Evolutionary conservation across 2,329 filamentous ascomycete species (phyloP), one percentile per base, ranked within the genome.

Genomic region (Tothia fuscella): DNA sequence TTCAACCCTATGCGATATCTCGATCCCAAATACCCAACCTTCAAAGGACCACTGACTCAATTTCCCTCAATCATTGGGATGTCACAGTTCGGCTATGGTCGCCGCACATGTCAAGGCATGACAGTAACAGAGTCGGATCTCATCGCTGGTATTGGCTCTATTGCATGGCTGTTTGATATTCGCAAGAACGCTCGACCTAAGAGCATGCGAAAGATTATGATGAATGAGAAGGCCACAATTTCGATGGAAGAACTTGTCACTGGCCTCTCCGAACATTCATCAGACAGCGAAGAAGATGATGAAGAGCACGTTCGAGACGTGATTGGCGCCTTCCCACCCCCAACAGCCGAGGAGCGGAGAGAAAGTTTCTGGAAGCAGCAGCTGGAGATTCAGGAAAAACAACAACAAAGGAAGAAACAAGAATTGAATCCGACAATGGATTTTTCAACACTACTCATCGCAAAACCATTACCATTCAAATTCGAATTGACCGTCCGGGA

Each of bases 1-100:
- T 75, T 72, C 56, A 66, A 68, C 25, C 71, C 72, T 3, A 64
- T 69, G 21, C 64, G 71, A 36, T 76, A 71, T 71, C 53, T 70
- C 9, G 60, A 71, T 25, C 60, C 67, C 1, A 57, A 58, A 10
- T 73, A 62, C 53, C 70, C 70, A n/a, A 71, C 66, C 1, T 74
- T 65, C 50, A 64, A 63, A 48, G 68, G 68, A 47, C 68, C 70
- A 2, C 61, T 72, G 10, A 66, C 62, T 2, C 57, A 65, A 29
- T 70, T 60, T 43, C 71, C 70, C 3, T 72, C 67, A 42, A 64
- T 74, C 44, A 67, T 70, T 46, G 71, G 70, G 50, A 64, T 67
- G 52, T 64, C 64, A 6, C 66, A 68, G 24, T 75, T 75, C 44
- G 72, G 71, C 13, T 73, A 71, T 55, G 71, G 71, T 2, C 62